phyloP scores from a whole-genome alignment of 306 rosid genomes.

The Cucumis melo region DNA sequence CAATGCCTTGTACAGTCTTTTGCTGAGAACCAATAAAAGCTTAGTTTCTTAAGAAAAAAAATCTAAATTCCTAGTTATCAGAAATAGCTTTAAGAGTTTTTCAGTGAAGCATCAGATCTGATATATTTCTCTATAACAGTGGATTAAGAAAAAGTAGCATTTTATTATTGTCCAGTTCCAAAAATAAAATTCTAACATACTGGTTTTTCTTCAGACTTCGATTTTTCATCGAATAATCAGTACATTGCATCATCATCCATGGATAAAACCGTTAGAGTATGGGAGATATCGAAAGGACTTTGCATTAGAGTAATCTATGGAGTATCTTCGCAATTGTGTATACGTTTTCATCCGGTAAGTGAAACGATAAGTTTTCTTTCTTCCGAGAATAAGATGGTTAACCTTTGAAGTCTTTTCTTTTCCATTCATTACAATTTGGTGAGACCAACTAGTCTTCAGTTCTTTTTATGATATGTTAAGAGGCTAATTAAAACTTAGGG shows the following conservation, averaged over 20 bases:
- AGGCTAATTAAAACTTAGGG: too few species aligned
- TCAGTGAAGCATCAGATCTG: not conserved
- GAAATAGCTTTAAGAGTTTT: not conserved
- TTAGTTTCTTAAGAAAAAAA: too few species aligned
- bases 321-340: slow-evolving; percentile 77
- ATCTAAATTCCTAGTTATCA: not conserved
- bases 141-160: not conserved
- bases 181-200: slow-evolving; percentile 12
- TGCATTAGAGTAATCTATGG: slow-evolving; percentile 98
- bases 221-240: slow-evolving; percentile 90
- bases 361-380: not conserved
- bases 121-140: not conserved
- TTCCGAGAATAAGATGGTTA: not conserved
- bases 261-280: slow-evolving; percentile 94
- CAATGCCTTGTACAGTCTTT: not conserved
- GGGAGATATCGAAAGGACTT: slow-evolving; percentile 80
- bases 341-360: slow-evolving; percentile 97
- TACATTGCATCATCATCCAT: slow-evolving; percentile 86
- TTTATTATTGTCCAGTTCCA: not conserved
- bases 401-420: not conserved
- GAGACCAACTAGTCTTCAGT: not conserved
- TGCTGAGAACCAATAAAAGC: not conserved
- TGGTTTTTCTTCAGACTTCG: slow-evolving; percentile 67
- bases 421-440: not conserved
- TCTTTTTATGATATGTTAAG: too few species aligned